Evolutionary conservation across 2,329 filamentous ascomycete genomes (phyloP).

Genomic region (Colletotrichum cordylinicola): DNA sequence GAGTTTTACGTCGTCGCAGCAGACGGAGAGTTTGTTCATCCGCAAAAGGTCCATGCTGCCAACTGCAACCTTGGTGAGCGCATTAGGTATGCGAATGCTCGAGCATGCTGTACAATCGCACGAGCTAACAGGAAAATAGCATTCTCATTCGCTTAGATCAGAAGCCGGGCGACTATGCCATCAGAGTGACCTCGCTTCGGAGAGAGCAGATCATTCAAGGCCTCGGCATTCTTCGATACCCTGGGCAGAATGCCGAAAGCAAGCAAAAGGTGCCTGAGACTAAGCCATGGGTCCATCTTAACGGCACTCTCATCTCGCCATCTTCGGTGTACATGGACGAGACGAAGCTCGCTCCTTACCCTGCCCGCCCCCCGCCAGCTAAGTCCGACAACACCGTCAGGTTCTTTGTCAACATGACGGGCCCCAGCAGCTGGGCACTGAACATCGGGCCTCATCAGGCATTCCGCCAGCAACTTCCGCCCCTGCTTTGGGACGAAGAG

Average conservation of each 20-base stretch:
- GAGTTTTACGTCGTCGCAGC: slow-evolving; percentile 10
- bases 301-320: slow-evolving; percentile 4
- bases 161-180: neutral
- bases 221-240: slow-evolving; percentile 6
- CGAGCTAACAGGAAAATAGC: neutral
- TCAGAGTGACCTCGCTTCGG: slow-evolving; percentile 2
- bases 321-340: slow-evolving; percentile 10
- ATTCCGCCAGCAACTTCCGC: slow-evolving; percentile 11
- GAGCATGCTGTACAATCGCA: neutral
- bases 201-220: slow-evolving; percentile 11
- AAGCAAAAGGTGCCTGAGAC: neutral
- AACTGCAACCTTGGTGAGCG: slow-evolving; percentile 17
- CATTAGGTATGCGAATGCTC: neutral
- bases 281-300: slow-evolving; percentile 6
- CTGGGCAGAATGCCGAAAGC: neutral
- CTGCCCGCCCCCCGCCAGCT: neutral
- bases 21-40: slow-evolving; percentile 9
- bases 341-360: slow-evolving; percentile 9
- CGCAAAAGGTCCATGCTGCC: slow-evolving; percentile 4
- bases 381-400: slow-evolving; percentile 6
- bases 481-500: slow-evolving; percentile 1
- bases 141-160: slow-evolving; percentile 1
- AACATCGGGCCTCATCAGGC: slow-evolving; percentile 12
- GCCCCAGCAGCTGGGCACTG: slow-evolving; percentile 7
- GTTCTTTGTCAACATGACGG: slow-evolving; percentile 19